Evolutionary conservation across 2,329 filamentous ascomycete species (phyloP).

Genomic region (Hirsutella rhossiliensis): DNA sequence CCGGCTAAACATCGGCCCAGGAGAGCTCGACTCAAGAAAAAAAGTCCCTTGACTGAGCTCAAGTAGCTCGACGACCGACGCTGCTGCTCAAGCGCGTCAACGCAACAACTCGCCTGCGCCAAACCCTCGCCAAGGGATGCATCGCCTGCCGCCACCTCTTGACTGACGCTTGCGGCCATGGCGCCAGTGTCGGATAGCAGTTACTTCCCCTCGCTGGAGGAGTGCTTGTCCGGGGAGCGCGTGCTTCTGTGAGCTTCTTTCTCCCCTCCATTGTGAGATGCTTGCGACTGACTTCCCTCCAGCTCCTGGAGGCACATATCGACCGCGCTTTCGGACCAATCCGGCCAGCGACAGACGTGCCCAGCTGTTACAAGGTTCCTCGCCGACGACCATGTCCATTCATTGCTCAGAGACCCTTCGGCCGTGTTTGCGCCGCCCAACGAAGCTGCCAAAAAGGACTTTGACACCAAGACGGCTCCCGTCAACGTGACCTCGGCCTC

Average conservation of each 20-base stretch:
- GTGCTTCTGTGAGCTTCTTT: constrained; percentile 58
- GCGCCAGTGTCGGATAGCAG: constrained; percentile 55
- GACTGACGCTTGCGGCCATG: constrained; percentile 50
- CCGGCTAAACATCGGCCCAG: too few species aligned
- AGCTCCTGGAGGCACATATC: constrained; percentile 53
- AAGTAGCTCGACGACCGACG: background rate
- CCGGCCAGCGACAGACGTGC: constrained; percentile 40
- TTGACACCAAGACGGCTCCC: constrained; percentile 75
- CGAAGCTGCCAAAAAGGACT: constrained; percentile 53
- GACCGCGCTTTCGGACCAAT: constrained; percentile 42
- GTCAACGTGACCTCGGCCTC: constrained; percentile 67
- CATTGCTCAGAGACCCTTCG: constrained; percentile 56
- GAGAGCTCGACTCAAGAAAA: constrained; percentile 14
- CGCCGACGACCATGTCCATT: constrained; percentile 53
- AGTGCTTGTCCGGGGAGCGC: constrained; percentile 70
- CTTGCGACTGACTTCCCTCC: constrained; percentile 11
- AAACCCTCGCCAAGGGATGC: constrained; percentile 21
- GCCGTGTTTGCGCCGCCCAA: constrained; percentile 54
- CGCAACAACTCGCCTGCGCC: constrained; percentile 13
- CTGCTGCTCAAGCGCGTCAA: constrained; percentile 20
- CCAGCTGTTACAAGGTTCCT: constrained; percentile 56
- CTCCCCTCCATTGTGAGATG: constrained; percentile 2
- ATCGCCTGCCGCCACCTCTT: constrained; percentile 23
- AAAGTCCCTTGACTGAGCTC: constrained; percentile 2
- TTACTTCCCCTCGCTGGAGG: constrained; percentile 77